A percentile compares a stretch with the other conserved stretches of the same genome.
These are phyloP conservation scores for Aspergillus leporis DNA, from an alignment of 495 filamentous ascomycete genomes.

Conservation along the genomic window DNA sequence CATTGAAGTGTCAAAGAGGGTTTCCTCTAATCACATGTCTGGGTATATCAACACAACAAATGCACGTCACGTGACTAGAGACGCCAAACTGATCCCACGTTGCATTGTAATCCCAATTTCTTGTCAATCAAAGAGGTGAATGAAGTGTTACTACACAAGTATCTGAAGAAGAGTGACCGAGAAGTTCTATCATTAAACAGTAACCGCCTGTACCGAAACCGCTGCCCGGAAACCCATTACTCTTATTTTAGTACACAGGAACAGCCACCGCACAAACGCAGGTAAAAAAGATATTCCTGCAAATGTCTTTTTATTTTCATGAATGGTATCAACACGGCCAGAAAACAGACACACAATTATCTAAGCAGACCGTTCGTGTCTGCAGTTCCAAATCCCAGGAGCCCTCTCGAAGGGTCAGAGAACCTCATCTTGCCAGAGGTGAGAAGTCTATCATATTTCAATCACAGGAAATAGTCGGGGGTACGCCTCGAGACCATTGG, in stretches of 20 bases:
- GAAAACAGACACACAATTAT: slow-evolving; percentile 46
- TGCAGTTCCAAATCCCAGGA: slow-evolving; percentile 35
- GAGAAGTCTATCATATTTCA: slow-evolving; percentile 36
- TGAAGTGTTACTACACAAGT: no score
- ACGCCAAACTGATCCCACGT: no score
- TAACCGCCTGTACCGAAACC: not conserved
- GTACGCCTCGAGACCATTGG: slow-evolving; percentile 98
- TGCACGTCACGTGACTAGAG: no score
- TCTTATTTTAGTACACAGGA: not conserved
- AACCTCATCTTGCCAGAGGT: slow-evolving; percentile 24
- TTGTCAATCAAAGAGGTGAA: no score
- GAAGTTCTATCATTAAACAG: not conserved
- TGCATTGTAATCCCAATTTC: no score
- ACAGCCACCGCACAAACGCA: not conserved
- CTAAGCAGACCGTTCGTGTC: slow-evolving; percentile 28
- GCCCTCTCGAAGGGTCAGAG: slow-evolving; percentile 28
- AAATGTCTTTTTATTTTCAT: slow-evolving; percentile 47
- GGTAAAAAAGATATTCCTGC: slow-evolving; percentile 5
- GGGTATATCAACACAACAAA: no score
- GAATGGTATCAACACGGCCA: slow-evolving; percentile 51
- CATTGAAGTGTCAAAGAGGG: no score
- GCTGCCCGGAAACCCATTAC: not conserved
- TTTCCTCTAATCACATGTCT: no score
- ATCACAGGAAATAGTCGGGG: slow-evolving; percentile 96
- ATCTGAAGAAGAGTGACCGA: no score